Evolutionary conservation across 2,329 filamentous ascomycete species (phyloP).

Genomic region (Lasiodiplodia citricola): DNA sequence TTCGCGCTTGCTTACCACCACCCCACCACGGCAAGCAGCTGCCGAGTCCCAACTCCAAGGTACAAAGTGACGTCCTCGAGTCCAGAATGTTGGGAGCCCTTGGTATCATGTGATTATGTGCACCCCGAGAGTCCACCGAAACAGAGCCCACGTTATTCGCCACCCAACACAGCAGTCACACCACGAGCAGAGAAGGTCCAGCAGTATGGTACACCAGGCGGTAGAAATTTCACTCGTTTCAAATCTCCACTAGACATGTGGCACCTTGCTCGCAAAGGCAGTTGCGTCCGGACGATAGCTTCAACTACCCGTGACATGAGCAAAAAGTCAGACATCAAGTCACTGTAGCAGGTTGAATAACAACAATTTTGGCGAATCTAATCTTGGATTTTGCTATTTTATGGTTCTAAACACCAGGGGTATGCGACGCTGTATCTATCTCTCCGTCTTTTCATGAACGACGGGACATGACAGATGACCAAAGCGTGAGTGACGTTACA

Average conservation of each 20-base stretch:
- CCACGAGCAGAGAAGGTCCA: too few species aligned
- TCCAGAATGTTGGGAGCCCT: not conserved
- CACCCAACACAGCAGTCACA: too few species aligned
- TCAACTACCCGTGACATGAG: not conserved
- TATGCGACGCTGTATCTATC: not conserved
- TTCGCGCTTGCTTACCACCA: not conserved
- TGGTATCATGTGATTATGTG: not conserved
- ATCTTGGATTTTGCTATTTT: not conserved
- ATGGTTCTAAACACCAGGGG: slow-evolving; percentile 6
- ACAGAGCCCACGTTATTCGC: too few species aligned
- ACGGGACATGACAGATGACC: not conserved
- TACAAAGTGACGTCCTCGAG: not conserved
- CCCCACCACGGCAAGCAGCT: not conserved
- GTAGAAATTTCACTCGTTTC: too few species aligned
- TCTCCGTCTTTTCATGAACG: slow-evolving; percentile 5
- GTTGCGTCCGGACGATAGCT: too few species aligned
- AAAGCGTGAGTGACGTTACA: not conserved
- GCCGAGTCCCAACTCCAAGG: not conserved
- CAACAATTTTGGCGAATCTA: not conserved
- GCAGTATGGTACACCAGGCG: too few species aligned
- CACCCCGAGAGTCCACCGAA: not conserved
- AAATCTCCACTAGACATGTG: not conserved
- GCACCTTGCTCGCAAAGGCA: too few species aligned
- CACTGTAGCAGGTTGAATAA: not conserved
- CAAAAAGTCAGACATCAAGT: not conserved